Evolutionary conservation across 192 early-diverging fungal genomes (phyloP), one percentile per base, ranked within the genome.

Genomic region (Linnemannia elongata): DNA sequence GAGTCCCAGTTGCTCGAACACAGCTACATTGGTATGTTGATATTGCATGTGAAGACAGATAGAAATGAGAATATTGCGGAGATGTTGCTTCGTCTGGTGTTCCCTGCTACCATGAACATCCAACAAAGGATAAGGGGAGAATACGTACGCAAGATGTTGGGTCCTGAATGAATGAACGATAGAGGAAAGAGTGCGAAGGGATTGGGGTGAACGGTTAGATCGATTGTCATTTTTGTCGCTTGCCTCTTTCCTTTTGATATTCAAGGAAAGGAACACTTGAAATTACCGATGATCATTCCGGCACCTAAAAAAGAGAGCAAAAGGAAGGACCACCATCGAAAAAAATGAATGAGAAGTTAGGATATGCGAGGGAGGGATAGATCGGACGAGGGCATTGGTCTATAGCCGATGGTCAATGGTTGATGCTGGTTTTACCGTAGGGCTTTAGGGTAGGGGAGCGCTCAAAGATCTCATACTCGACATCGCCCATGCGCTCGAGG

Each of bases 1-100:
- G 44, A 84, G 35, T 8, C 77, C 82, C 7, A 84, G 41, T 41
- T 84, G 82, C 68, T 84, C 82, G 24, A 84, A 84, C 0, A 79
- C 73, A 60, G 82, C 73, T 8, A 84, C 39, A 7, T 75, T 63
- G 45, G 79, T 79, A 75, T 71, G 36, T 84, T 84, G 0, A 12
- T 27, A 13, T 9, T 60, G 24, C n/a, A 33, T 12, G n/a, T 66
- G 0, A 66, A 20, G 71, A n/a, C 7, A 20, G 71, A n/a, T n/a
- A 13, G 9, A n/a, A 30, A 2, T 60, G 55, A 60, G 55, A 2
- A 60, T 22, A 22, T 18, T 52, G 18, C 49, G 49, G 49, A 52
- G 18, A 52, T 52, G 20, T 22, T 17, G 49, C 49, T 6, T 52
- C 49, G 49, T 22, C 18, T 18, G 17, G n/a, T 57, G 24, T 60